Percentiles rank a stretch among this genome's conserved stretches.
Conservation (phyloP, 345 rosid genomes). For the Cardamine chenopodiifolia region DNA sequence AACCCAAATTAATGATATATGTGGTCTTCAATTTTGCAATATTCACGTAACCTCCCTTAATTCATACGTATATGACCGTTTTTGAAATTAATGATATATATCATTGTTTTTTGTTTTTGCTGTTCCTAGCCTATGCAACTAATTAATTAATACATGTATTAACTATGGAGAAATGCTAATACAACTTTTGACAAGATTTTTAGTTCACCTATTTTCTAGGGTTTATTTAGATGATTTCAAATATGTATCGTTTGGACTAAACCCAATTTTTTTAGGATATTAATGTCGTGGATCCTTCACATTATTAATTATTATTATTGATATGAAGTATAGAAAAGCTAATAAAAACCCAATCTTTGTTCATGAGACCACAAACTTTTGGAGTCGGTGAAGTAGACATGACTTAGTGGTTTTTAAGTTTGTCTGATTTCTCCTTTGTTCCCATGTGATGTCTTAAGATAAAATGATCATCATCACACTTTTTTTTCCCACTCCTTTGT, state of each 20-base stretch:
- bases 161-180: neutral
- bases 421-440: slow-evolving; percentile 38
- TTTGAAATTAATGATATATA: too few relatives aligned
- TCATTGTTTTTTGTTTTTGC: too few relatives aligned
- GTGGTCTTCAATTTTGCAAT: slow-evolving; percentile 18
- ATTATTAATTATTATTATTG: slow-evolving; percentile 11
- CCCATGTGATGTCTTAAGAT: slow-evolving; percentile 41
- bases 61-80: neutral
- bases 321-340: slow-evolving; percentile 16
- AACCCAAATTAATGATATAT: slow-evolving; percentile 13
- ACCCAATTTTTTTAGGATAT: slow-evolving; percentile 8
- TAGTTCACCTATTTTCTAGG: neutral
- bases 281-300: slow-evolving; percentile 23
- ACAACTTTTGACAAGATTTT: neutral
- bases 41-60: neutral
- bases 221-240: neutral
- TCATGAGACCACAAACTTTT: slow-evolving; percentile 36
- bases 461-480: slow-evolving; percentile 33
- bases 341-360: slow-evolving; percentile 30
- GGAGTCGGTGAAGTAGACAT: slow-evolving; percentile 39
- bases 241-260: neutral
- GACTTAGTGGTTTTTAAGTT: slow-evolving; percentile 42
- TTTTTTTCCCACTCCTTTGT: slow-evolving; percentile 19
- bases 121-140: neutral
- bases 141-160: too few relatives aligned